These are phyloP conservation scores for Penicillium roqueforti DNA, from an alignment of 495 filamentous ascomycete genomes.

Conservation along the genomic window DNA sequence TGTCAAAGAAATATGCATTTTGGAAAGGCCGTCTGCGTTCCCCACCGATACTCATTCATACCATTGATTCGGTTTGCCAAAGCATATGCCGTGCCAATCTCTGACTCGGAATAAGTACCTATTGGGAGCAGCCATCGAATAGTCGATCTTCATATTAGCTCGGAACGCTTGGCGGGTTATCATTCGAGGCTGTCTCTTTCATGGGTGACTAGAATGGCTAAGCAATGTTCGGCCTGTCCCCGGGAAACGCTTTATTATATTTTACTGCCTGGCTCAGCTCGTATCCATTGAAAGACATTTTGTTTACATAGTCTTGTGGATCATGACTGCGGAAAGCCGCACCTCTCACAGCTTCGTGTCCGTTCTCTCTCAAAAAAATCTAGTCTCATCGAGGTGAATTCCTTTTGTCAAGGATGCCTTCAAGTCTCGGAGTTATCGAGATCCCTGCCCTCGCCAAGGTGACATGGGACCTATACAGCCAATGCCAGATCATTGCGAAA, in stretches of 20 bases:
- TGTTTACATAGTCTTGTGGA: neutral
- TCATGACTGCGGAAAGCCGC: neutral
- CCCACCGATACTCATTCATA: neutral
- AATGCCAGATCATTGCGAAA: constrained; percentile 29
- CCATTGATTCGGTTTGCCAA: neutral
- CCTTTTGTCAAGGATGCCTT: constrained; percentile 20
- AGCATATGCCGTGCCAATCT: neutral
- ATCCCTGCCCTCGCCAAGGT: constrained; percentile 29
- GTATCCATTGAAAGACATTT: neutral
- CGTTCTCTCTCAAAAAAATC: no score
- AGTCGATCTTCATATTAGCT: neutral
- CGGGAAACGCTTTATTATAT: constrained; percentile 2
- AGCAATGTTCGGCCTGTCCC: neutral
- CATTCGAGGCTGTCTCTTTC: neutral
- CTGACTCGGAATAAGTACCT: neutral
- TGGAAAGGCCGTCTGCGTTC: neutral
- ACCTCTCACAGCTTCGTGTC: neutral
- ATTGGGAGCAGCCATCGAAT: neutral
- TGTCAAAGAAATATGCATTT: neutral
- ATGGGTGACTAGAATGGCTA: neutral
- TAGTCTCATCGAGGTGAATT: no score
- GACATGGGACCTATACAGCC: constrained; percentile 36
- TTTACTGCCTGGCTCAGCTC: neutral
- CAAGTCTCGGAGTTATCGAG: constrained; percentile 27
- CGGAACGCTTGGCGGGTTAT: neutral